Base-by-base conservation (phyloP, 1,284 basidiomycete species). In the Papiliotrema laurentii region DNA sequence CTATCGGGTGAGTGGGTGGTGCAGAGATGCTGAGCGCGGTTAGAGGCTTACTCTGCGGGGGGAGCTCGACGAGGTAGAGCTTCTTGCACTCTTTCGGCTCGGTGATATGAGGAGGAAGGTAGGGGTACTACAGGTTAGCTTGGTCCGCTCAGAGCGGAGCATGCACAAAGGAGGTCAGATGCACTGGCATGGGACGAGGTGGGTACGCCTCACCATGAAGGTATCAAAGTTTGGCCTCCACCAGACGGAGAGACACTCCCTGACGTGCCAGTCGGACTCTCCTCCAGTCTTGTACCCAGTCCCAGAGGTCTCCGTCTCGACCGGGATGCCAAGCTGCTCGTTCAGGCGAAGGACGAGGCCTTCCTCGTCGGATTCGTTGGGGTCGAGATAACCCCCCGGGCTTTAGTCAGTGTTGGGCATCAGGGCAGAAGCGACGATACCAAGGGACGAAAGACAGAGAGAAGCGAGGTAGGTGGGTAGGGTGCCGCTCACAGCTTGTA, bases 41-140 rank as follows among this genome's bases (percentile, higher is more conserved):
- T 25, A 36, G 37, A 26, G 9, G 81, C 87, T 62, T 56, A 96
- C 93, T 94, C 56, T 84, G 81, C 65, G 91, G 87, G 1, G 94
- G 92, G 82, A 97, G 88, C 64, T 94, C 88, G 5, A 97, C 89
- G 38, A 97, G 78, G 76, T 89, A 97, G 41, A 97, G 79, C 71
- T 93, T 96, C 77, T 97, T 97, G 79, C 89, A 89, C 71, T 98
- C 94, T 75, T 97, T 98, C 9, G 94, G 94, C 69, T 93, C 90
- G 37, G 90, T 92, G 52, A 97, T 88, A 74, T 98, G 94, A 36
- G 92, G 89, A 1, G 94, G 94, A 50, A 93, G 82, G 73, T 96
- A 97, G 0, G 94, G 94, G 68, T 98, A 98, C 93, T 97, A 57
- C 25, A 14, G 26, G 40, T 19, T 9, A 14, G 35, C 35, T 37